These are phyloP conservation scores for Collybia mongolica DNA, from an alignment of 768 basidiomycete genomes.

Conservation along the genomic window DNA sequence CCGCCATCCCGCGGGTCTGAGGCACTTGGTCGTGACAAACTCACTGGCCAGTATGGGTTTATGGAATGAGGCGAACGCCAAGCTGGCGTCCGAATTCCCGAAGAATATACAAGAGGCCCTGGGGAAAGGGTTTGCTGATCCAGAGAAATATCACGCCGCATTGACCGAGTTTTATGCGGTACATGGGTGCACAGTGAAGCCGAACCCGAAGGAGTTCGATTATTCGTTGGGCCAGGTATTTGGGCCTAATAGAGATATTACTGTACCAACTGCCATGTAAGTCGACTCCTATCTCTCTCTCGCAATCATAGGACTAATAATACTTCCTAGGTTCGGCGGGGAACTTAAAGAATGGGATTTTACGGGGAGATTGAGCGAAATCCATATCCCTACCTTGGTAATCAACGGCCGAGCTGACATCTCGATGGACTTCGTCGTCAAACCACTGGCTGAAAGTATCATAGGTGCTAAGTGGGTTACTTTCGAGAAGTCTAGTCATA, in stretches of 20 bases:
- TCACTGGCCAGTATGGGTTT: conserved; percentile 26
- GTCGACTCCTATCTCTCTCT: not conserved
- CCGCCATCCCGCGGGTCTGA: conserved; percentile 37
- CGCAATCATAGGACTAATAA: conserved; percentile 9
- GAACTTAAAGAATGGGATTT: conserved; percentile 42
- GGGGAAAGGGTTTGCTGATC: conserved; percentile 15
- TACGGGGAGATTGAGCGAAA: conserved; percentile 38
- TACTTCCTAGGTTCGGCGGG: not conserved
- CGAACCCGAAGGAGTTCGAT: conserved; percentile 20
- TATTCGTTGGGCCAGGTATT: conserved; percentile 21
- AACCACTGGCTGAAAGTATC: conserved; percentile 37
- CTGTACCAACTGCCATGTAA: conserved; percentile 22
- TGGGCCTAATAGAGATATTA: conserved; percentile 22
- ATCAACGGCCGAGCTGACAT: conserved; percentile 43
- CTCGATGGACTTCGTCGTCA: conserved; percentile 34
- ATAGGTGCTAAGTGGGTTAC: conserved; percentile 42
- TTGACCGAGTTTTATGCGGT: conserved; percentile 20
- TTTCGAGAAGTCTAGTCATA: conserved; percentile 42
- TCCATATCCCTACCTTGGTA: conserved; percentile 35
- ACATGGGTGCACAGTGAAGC: conserved; percentile 20
- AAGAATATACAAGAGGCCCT: conserved; percentile 15
- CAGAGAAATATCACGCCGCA: conserved; percentile 13
- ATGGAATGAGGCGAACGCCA: conserved; percentile 21
- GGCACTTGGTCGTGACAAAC: conserved; percentile 29
- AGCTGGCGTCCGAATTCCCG: conserved; percentile 18